A percentile compares a stretch with the other conserved stretches of the same genome.
phyloP scores from a whole-genome alignment of 2,329 filamentous ascomycete species.

The Truncatella angustata region DNA sequence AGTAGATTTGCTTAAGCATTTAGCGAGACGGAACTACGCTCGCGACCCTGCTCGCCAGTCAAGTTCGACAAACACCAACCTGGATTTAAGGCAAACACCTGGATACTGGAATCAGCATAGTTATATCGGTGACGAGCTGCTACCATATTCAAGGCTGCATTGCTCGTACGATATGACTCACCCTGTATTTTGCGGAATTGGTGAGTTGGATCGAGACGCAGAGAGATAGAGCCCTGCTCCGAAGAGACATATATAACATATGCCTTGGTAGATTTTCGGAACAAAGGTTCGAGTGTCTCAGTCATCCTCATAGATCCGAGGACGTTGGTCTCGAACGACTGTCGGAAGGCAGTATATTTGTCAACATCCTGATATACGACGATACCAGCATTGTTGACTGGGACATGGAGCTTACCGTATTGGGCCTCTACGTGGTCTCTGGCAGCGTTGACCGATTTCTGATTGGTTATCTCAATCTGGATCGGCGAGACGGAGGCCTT shows the following conservation, averaged over 20 bases:
- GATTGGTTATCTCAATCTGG: too few species aligned
- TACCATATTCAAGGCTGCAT: conserved; percentile 36
- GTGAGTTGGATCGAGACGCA: conserved; percentile 21
- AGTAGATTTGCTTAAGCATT: too few species aligned
- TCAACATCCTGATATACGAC: conserved; percentile 34
- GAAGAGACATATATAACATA: conserved; percentile 33
- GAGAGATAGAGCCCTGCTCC: conserved; percentile 28
- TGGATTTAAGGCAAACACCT: conserved; percentile 31
- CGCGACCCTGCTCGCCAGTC: conserved; percentile 23
- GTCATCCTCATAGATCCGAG: conserved; percentile 28
- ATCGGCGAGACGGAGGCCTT: too few species aligned
- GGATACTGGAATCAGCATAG: conserved; percentile 27
- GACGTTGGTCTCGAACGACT: conserved; percentile 44
- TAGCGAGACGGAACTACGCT: too few species aligned
- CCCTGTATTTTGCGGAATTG: conserved; percentile 14
- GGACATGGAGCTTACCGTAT: too few species aligned
- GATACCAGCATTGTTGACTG: too few species aligned
- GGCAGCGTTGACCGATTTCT: too few species aligned
- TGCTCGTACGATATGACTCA: conserved; percentile 32
- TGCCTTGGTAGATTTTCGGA: conserved; percentile 25
- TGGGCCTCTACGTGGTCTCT: too few species aligned
- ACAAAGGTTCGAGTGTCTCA: conserved; percentile 29
- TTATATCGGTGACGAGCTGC: conserved; percentile 26
- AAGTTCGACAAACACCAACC: conserved; percentile 32
- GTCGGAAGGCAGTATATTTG: conserved; percentile 53